These are phyloP conservation scores for Cyclanthera cordifolia DNA, from an alignment of 306 rosid genomes.

Conservation along the genomic window DNA sequence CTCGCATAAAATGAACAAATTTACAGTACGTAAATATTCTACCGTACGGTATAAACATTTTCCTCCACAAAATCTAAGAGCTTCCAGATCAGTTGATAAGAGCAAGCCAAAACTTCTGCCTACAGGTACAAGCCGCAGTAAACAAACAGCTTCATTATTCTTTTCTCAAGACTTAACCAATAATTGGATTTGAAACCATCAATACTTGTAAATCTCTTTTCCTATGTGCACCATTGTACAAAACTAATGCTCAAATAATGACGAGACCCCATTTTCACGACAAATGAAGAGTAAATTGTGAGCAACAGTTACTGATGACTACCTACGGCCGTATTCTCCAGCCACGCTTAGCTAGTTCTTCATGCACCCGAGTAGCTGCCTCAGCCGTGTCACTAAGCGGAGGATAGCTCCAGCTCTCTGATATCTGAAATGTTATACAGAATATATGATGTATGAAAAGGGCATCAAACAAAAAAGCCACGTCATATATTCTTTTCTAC, in stretches of 20 bases:
- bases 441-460: conserved; percentile 38
- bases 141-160: conserved; percentile 3
- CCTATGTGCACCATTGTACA: conserved; percentile 14
- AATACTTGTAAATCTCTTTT: not conserved
- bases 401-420: conserved; percentile 97
- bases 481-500: not conserved
- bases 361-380: conserved; percentile 64
- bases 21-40: not conserved
- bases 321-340: conserved; percentile 66
- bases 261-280: not conserved
- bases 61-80: not conserved
- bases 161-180: not conserved
- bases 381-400: conserved; percentile 78
- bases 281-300: not conserved
- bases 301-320: not conserved
- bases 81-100: no score
- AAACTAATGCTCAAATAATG: not conserved
- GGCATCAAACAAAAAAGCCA: not conserved
- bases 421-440: conserved; percentile 39
- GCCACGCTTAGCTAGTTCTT: conserved; percentile 69
- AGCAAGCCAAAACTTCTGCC: conserved; percentile 17
- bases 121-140: conserved; percentile 32
- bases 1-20: not conserved
- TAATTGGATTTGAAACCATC: not conserved
- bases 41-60: not conserved